A percentile compares a stretch with the other conserved stretches of the same genome.
These are phyloP conservation scores for Tagetes patula DNA, from an alignment of 129 eudicot species.

Conservation along the genomic window DNA sequence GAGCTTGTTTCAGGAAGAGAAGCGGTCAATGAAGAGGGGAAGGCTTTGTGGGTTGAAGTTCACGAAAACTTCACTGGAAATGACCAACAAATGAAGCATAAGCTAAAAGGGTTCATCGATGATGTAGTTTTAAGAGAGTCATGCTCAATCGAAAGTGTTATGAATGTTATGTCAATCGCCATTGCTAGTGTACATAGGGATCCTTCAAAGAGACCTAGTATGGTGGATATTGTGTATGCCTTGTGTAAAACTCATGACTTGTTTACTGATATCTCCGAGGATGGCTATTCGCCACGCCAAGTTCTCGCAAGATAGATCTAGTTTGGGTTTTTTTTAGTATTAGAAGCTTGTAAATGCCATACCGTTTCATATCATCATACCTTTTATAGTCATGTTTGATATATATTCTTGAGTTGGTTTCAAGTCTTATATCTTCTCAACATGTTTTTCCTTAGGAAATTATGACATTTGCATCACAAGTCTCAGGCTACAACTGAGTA, in stretches of 20 bases:
- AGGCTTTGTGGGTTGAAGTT: slow-evolving; percentile 56
- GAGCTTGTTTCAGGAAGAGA: slow-evolving; percentile 76
- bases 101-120: slow-evolving; percentile 62
- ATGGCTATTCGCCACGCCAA: slow-evolving; percentile 51
- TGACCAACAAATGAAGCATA: slow-evolving; percentile 38
- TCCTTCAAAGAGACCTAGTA: slow-evolving; percentile 68
- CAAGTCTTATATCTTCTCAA: neutral
- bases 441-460: neutral
- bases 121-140: slow-evolving; percentile 40
- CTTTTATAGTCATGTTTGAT: neutral
- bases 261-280: slow-evolving; percentile 61
- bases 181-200: slow-evolving; percentile 70
- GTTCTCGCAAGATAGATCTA: slow-evolving; percentile 53
- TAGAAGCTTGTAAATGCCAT: neutral
- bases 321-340: neutral
- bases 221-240: slow-evolving; percentile 90
- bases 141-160: slow-evolving; percentile 48
- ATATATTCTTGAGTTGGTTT: neutral
- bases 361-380: neutral
- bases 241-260: slow-evolving; percentile 80
- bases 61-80: slow-evolving; percentile 44
- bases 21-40: slow-evolving; percentile 62
- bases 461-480: neutral
- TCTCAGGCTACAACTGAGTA: neutral
- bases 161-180: slow-evolving; percentile 63